Percentiles rank a stretch among this genome's conserved stretches.
Conservation (phyloP, 2,329 filamentous ascomycete species). For the Colletotrichum tabaci region DNA sequence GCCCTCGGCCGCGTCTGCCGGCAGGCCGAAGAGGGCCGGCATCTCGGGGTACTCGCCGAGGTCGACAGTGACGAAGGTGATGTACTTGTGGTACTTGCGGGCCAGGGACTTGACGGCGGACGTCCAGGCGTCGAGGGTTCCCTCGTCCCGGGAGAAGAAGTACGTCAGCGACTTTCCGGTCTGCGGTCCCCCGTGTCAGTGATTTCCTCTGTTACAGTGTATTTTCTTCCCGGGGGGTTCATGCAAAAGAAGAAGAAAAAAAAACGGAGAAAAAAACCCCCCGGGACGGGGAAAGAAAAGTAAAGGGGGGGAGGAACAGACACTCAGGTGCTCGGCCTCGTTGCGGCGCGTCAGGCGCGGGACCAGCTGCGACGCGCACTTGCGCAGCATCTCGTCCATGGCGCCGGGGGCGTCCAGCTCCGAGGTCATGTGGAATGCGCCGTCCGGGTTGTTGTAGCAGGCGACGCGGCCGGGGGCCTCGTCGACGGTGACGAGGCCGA, state of each 20-base stretch:
- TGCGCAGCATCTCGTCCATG: slow-evolving; percentile 56
- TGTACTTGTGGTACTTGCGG: slow-evolving; percentile 62
- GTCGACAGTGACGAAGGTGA: slow-evolving; percentile 65
- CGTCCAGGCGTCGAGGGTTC: slow-evolving; percentile 54
- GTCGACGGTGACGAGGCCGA: slow-evolving; percentile 50
- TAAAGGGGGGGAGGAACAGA: background rate
- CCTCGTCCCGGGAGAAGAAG: slow-evolving; percentile 47
- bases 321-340: slow-evolving; percentile 53
- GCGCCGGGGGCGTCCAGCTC: slow-evolving; percentile 52
- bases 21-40: slow-evolving; percentile 56
- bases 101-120: slow-evolving; percentile 54
- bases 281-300: too few relatives aligned
- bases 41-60: slow-evolving; percentile 62
- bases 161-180: slow-evolving; percentile 57
- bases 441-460: slow-evolving; percentile 60
- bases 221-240: too few relatives aligned
- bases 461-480: slow-evolving; percentile 46
- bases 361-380: slow-evolving; percentile 58
- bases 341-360: slow-evolving; percentile 61
- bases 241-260: too few relatives aligned
- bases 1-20: slow-evolving; percentile 47
- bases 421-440: slow-evolving; percentile 50
- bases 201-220: too few relatives aligned
- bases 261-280: too few relatives aligned
- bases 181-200: slow-evolving; percentile 44